Evolutionary conservation across 2,329 filamentous ascomycete genomes (phyloP).

Genomic region (Neurospora crassa): DNA sequence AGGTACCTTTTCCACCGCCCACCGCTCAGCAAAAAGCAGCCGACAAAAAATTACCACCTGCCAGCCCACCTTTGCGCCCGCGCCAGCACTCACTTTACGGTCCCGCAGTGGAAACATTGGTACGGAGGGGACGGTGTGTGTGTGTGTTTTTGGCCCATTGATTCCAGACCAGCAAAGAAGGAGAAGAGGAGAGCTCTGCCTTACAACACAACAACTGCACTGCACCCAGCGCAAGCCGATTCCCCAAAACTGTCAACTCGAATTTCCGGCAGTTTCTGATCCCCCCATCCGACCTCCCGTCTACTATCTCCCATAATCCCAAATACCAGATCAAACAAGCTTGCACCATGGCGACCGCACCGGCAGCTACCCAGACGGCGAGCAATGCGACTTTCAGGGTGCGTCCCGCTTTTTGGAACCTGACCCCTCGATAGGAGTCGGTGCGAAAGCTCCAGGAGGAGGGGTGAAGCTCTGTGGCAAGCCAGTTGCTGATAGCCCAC

Average conservation of each 20-base stretch:
- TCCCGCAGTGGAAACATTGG: not conserved
- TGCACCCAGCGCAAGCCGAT: not conserved
- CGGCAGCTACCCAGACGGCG: slow-evolving; percentile 30
- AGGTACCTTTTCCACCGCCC: not conserved
- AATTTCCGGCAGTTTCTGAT: not conserved
- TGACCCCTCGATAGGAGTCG: slow-evolving; percentile 9
- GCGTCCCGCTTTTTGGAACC: slow-evolving; percentile 18
- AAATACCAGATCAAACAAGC: not conserved
- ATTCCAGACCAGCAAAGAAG: not conserved
- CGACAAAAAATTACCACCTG: not conserved
- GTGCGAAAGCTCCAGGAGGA: not conserved
- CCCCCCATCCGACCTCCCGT: not conserved
- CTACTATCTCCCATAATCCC: not conserved
- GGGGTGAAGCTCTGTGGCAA: not conserved
- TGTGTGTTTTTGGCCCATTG: not conserved
- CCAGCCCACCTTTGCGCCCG: not conserved
- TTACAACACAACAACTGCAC: not conserved
- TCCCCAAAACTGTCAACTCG: not conserved
- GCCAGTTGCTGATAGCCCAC: slow-evolving; percentile 6
- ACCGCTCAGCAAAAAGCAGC: not conserved
- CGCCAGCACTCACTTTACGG: not conserved
- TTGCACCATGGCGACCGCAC: slow-evolving; percentile 33
- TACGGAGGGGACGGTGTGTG: not conserved
- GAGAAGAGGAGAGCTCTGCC: not conserved
- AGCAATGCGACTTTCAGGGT: slow-evolving; percentile 50